These are phyloP conservation scores for Petrea volubilis DNA, from an alignment of 257 asterid species.

Conservation along the genomic window DNA sequence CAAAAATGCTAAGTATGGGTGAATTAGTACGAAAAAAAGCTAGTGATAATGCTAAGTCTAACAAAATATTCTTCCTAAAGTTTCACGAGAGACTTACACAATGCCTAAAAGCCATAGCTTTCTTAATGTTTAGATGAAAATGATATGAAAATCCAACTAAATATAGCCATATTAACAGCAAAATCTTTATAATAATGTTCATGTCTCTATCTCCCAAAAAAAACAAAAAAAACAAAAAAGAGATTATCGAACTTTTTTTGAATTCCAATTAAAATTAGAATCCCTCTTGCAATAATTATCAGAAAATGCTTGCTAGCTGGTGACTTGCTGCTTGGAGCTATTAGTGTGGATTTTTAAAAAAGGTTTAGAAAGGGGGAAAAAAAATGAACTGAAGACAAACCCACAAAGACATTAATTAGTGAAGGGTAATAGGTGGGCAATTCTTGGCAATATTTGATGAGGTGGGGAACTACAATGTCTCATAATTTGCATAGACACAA, in stretches of 20 bases:
- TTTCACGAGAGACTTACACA: neutral
- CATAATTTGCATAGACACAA: constrained; percentile 25
- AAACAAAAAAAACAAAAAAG: too few species aligned
- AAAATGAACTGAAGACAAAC: constrained; percentile 28
- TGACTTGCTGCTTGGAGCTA: constrained; percentile 9
- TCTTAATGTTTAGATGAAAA: neutral
- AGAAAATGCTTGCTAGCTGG: constrained; percentile 1
- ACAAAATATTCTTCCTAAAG: neutral
- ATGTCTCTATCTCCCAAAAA: too few species aligned
- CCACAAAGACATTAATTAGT: constrained; percentile 42
- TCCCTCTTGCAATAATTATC: neutral
- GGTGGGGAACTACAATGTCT: constrained; percentile 47
- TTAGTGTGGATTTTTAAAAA: neutral
- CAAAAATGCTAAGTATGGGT: constrained; percentile 1
- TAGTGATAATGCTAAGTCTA: constrained; percentile 1
- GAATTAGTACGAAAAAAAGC: constrained; percentile 1
- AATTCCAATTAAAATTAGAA: too few species aligned
- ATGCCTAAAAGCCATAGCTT: neutral
- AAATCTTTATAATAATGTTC: neutral
- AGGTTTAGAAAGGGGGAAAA: neutral
- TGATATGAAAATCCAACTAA: neutral
- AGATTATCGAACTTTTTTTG: too few species aligned
- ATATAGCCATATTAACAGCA: neutral
- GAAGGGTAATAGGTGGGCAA: constrained; percentile 51
- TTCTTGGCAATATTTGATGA: constrained; percentile 35